Evolutionary conservation across 2,329 filamentous ascomycete species (phyloP).

Genomic region (Colletotrichum sp.): DNA sequence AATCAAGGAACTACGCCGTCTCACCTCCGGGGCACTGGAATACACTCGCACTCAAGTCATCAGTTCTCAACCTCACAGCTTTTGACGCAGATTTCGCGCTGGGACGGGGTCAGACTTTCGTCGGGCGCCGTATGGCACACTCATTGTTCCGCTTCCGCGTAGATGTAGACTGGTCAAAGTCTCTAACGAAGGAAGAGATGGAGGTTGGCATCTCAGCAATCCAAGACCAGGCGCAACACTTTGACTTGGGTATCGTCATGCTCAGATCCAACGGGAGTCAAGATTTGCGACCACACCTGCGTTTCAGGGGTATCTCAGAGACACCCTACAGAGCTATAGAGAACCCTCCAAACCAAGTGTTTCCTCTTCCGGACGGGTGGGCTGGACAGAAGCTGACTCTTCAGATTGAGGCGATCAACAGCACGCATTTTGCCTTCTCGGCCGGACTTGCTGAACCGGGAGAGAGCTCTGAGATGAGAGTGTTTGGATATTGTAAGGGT

Average conservation of each 20-base stretch:
- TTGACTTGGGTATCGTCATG: conserved; percentile 49
- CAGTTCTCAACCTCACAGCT: conserved; percentile 57
- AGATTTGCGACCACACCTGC: not conserved
- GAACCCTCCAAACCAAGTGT: not conserved
- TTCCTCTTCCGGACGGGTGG: not conserved
- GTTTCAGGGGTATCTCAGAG: conserved; percentile 24
- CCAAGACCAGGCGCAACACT: conserved; percentile 58
- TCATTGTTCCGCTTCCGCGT: conserved; percentile 57
- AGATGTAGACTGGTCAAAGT: conserved; percentile 43
- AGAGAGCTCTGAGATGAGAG: not conserved
- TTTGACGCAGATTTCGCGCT: conserved; percentile 46
- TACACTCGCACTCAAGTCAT: conserved; percentile 52
- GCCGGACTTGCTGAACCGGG: not conserved
- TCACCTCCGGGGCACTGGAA: conserved; percentile 47
- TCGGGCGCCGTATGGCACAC: conserved; percentile 60
- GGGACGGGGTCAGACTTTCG: conserved; percentile 43
- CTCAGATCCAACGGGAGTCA: conserved; percentile 23
- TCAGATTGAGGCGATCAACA: conserved; percentile 16
- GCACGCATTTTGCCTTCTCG: conserved; percentile 18
- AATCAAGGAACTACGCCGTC: conserved; percentile 46
- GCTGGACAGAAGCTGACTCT: not conserved
- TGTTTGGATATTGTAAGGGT: conserved; percentile 17
- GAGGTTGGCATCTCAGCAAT: conserved; percentile 60
- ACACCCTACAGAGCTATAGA: conserved; percentile 12
- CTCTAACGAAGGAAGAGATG: conserved; percentile 40